Conservation (phyloP, 345 rosid genomes). For the Jatropha curcas region DNA sequence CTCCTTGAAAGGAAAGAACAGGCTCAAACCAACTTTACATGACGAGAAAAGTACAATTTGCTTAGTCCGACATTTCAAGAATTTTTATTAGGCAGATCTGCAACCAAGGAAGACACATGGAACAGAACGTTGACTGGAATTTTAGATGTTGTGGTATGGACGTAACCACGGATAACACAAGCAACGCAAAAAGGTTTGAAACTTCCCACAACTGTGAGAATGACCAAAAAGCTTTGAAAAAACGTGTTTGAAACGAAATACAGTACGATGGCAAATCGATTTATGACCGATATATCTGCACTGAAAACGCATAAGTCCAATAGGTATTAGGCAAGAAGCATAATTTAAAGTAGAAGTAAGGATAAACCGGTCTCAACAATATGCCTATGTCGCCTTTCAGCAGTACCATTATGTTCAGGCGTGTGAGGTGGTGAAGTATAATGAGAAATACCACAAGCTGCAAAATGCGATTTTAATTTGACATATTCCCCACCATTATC, state of each 20-base stretch:
- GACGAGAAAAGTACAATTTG: background rate
- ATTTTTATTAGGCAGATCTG: background rate
- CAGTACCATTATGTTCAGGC: background rate
- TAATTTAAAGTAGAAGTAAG: background rate
- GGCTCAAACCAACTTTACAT: background rate
- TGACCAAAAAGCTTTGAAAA: background rate
- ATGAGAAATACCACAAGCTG: background rate
- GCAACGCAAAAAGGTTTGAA: too few relatives aligned
- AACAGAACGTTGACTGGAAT: background rate
- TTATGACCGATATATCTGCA: background rate
- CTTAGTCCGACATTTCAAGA: background rate
- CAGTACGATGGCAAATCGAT: background rate
- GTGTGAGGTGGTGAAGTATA: background rate
- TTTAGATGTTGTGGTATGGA: background rate
- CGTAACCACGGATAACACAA: background rate
- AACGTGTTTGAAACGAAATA: background rate
- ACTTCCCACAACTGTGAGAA: background rate
- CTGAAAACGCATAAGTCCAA: background rate
- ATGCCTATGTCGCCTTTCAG: background rate
- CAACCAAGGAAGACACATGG: conserved; percentile 5
- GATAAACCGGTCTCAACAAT: too few relatives aligned
- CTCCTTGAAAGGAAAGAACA: background rate
- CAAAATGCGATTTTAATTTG: background rate
- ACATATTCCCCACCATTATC: background rate
- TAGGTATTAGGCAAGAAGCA: background rate